Conservation (phyloP, 73 alveolate species). For the Blepharisma japonicum region DNA sequence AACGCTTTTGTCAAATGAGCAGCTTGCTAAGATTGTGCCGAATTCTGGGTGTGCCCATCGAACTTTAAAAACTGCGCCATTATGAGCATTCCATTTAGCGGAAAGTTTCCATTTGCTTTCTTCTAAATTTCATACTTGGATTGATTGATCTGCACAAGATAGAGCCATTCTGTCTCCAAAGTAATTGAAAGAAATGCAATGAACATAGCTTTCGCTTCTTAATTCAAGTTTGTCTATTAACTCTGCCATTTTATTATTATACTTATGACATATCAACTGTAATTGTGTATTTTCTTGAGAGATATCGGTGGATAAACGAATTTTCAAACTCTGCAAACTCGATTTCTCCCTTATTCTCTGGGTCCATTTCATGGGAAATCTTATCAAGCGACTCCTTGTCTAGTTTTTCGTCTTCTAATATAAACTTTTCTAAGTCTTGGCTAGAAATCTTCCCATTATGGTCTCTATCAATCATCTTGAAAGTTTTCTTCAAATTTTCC, state of each 20-base stretch:
- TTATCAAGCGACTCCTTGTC: neutral
- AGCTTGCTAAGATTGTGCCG: conserved; percentile 62
- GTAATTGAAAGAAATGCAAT: conserved; percentile 31
- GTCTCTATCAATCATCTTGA: neutral
- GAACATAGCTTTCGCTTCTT: neutral
- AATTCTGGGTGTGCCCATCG: conserved; percentile 71
- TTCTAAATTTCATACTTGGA: conserved; percentile 28
- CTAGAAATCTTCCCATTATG: neutral
- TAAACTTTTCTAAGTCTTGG: neutral
- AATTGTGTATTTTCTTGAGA: no score
- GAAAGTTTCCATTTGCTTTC: conserved; percentile 1
- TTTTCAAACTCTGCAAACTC: conserved; percentile 11
- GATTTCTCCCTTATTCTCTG: neutral
- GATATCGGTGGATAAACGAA: neutral
- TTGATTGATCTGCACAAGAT: conserved; percentile 24
- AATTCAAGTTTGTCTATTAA: no score
- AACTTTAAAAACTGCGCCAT: conserved; percentile 58
- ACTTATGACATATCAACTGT: no score
- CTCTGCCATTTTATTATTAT: no score
- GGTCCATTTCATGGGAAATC: neutral
- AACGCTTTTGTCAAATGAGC: conserved; percentile 63
- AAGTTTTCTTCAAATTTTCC: neutral
- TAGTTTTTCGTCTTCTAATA: neutral
- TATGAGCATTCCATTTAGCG: conserved; percentile 37
- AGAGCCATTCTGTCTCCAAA: conserved; percentile 33